A percentile compares a stretch with the other conserved stretches of the same genome.
Conservation (phyloP, 352 stramenopile genomes). For the Pythium biforme region DNA sequence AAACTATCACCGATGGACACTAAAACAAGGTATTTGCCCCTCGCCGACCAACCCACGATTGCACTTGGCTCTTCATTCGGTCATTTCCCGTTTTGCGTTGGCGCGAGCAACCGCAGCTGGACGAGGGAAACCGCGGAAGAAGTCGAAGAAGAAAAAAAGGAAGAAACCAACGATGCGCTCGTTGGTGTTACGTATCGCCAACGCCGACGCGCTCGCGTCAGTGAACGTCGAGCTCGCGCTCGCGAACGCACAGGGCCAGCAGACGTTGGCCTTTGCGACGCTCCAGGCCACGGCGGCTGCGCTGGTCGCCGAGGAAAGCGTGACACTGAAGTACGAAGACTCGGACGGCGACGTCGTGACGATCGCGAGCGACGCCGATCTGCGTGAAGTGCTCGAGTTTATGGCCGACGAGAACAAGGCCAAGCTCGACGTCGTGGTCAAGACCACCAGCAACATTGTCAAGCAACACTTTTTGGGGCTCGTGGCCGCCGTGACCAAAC, state of each 20-base stretch:
- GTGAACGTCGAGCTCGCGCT: conserved; percentile 30
- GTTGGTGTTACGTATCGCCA: conserved; percentile 29
- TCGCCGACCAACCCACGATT: background rate
- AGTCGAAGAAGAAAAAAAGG: conserved; percentile 14
- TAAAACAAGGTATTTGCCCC: background rate
- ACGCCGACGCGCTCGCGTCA: conserved; percentile 11
- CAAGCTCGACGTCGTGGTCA: conserved; percentile 34
- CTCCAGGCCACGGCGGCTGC: conserved; percentile 27
- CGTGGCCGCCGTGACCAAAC: conserved; percentile 53
- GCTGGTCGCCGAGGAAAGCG: conserved; percentile 23
- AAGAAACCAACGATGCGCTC: conserved; percentile 22
- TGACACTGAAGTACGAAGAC: conserved; percentile 53
- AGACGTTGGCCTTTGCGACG: conserved; percentile 29
- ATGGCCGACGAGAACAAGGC: conserved; percentile 52
- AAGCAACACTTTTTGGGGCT: conserved; percentile 45
- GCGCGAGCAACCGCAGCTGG: conserved; percentile 3
- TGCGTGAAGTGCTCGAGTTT: conserved; percentile 48
- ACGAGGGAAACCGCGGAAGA: too few species aligned
- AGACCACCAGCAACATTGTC: conserved; percentile 26
- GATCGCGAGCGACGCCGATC: conserved; percentile 48
- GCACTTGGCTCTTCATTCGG: background rate
- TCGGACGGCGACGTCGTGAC: conserved; percentile 60
- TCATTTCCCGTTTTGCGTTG: conserved; percentile 38
- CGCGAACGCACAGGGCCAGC: conserved; percentile 17
- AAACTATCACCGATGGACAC: too few species aligned